Conservation (phyloP, 441 rosid species). For the Gossypium schwendimanii region DNA sequence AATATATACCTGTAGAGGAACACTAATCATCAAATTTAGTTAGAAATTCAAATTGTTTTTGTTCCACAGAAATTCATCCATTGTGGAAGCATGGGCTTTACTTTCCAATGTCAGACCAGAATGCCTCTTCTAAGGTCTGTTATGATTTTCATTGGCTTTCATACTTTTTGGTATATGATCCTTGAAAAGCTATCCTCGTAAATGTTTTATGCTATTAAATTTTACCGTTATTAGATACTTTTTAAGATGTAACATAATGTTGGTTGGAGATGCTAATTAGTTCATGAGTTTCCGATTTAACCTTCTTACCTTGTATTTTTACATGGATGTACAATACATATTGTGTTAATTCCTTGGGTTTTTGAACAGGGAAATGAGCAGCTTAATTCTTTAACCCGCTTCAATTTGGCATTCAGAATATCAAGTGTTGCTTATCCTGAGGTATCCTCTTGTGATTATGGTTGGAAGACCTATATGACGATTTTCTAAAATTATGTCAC, state of each 20-base stretch:
- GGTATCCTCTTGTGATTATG: conserved; percentile 34
- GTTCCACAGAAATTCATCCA: conserved; percentile 58
- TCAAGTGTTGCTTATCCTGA: conserved; percentile 50
- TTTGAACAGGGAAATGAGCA: conserved; percentile 51
- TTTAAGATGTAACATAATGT: background rate
- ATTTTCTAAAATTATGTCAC: background rate
- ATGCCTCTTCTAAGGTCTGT: conserved; percentile 53
- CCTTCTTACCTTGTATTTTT: background rate
- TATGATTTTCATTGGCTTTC: background rate
- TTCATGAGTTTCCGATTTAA: background rate
- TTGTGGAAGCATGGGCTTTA: conserved; percentile 73
- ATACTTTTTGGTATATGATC: background rate
- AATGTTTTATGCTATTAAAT: background rate
- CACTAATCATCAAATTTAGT: background rate
- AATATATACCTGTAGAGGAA: background rate
- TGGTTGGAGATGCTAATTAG: background rate
- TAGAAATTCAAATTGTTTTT: background rate
- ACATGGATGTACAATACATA: background rate
- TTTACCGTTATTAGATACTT: background rate
- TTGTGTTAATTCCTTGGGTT: conserved; percentile 15
- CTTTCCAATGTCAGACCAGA: conserved; percentile 45
- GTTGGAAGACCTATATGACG: background rate
- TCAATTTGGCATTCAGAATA: conserved; percentile 72
- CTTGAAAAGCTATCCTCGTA: background rate
- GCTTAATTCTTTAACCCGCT: conserved; percentile 33